Conservation (phyloP, 2,329 filamentous ascomycete genomes). For the Pseudomassariella vexata region DNA sequence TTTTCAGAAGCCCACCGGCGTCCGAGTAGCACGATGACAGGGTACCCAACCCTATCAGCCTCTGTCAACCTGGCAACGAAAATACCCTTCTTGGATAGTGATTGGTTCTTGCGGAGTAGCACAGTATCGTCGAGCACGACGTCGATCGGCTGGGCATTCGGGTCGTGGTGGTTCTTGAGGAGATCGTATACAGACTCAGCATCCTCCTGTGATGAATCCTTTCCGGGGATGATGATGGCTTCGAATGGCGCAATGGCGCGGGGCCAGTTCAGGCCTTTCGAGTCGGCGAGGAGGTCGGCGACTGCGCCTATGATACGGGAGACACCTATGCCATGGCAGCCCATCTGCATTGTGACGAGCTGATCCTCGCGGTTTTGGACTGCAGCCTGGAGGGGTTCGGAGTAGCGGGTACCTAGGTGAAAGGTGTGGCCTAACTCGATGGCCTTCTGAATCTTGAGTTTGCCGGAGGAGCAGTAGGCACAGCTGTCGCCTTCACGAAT, state of each 20-base stretch:
- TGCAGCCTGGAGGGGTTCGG: constrained; percentile 61
- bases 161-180: constrained; percentile 29
- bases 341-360: constrained; percentile 74
- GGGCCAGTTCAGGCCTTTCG: constrained; percentile 81
- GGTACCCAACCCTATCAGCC: constrained; percentile 85
- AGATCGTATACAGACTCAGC: constrained; percentile 55
- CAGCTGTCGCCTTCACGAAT: constrained; percentile 66
- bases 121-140: constrained; percentile 73
- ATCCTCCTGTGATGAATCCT: constrained; percentile 40
- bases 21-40: constrained; percentile 74
- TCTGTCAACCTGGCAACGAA: constrained; percentile 86
- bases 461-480: constrained; percentile 59
- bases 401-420: constrained; percentile 86
- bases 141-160: constrained; percentile 40
- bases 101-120: too few species aligned
- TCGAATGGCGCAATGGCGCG: constrained; percentile 80
- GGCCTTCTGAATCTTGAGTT: constrained; percentile 61
- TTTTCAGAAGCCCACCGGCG: constrained; percentile 55
- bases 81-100: constrained; percentile 51
- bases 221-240: constrained; percentile 56
- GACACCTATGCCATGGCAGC: constrained; percentile 91
- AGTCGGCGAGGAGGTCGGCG: constrained; percentile 68
- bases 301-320: constrained; percentile 85
- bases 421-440: constrained; percentile 96
- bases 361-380: constrained; percentile 40